These are phyloP conservation scores for Pseudopediastrum boryanum DNA, from an alignment of 139 green algal genomes.

Conservation along the genomic window DNA sequence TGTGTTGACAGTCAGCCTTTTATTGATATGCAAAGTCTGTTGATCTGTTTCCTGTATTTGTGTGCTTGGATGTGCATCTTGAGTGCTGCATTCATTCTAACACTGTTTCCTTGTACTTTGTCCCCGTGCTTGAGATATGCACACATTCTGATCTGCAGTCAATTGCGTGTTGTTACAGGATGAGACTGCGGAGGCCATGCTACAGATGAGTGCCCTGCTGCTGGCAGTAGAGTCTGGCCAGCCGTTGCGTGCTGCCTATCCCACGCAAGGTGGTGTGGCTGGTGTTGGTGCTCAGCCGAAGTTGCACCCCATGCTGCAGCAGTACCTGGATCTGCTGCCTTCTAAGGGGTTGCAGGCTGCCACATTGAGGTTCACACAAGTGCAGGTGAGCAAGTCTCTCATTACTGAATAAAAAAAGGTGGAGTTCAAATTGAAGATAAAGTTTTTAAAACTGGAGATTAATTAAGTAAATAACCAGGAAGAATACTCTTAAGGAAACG, in stretches of 20 bases:
- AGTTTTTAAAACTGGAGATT: too few species aligned
- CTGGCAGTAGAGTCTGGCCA: not conserved
- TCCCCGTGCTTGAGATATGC: too few species aligned
- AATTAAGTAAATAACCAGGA: too few species aligned
- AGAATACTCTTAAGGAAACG: too few species aligned
- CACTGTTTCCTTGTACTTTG: not conserved
- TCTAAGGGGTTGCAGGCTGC: constrained; percentile 22
- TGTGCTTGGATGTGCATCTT: not conserved
- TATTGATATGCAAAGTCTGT: too few species aligned
- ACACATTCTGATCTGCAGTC: not conserved
- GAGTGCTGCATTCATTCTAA: not conserved
- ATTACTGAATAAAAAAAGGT: too few species aligned
- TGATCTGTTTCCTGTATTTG: not conserved
- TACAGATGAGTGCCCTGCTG: not conserved
- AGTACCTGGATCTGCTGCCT: constrained; percentile 31
- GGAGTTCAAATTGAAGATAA: too few species aligned
- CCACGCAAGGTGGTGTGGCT: not conserved
- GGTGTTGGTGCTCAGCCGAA: constrained; percentile 3
- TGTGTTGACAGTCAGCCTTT: too few species aligned
- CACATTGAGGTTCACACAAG: constrained; percentile 14
- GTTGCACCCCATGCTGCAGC: constrained; percentile 27
- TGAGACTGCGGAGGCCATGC: not conserved
- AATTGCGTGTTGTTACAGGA: not conserved
- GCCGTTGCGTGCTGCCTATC: not conserved
- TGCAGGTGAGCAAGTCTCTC: constrained; percentile 13